Evolutionary conservation across 257 asterid species (phyloP), one percentile per base, ranked within the genome.

Genomic region (Salvia rosmarinus): DNA sequence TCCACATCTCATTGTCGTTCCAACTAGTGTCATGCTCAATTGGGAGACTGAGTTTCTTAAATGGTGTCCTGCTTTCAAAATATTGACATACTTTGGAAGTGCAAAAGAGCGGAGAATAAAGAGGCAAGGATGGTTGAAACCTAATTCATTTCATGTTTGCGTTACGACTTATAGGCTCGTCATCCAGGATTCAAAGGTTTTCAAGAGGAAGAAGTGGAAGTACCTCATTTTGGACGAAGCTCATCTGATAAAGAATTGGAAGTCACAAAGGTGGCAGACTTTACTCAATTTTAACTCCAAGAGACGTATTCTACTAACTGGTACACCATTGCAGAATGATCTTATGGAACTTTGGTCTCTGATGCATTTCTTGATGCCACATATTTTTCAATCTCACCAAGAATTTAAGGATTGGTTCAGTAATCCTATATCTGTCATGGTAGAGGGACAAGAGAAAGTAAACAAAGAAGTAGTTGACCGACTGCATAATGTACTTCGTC

Each of bases 351-450:
- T 95, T 59, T 95, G 99, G 99, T 95, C 99, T 73, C 87, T 95
- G 50, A 95, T 95, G 99, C 99, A 95, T 91, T 95, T 95, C 85
- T 82, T 95, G 90, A 95, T 91, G 99, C 99, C 99, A 4, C 99
- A 95, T 73, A 67, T 95, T 83, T 95, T 95, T 81, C 99, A 91
- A 73, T 95, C 99, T 77, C 99, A 95, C 82, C 98, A 91, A 85
- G 99, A 95, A 84, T 95, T 95, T 72, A 95, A 95, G 89, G 99
- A 95, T 60, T 95, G 99, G 99, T 95, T 95, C 77, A 77, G 97
- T 79, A 95, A 91, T 81, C 99, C 99, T 63, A 95, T 95, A 80
- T 76, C 95, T 59, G 97, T 95, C 57, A 95, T 95, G 96, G 99
- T 95, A 47, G 99, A 95, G 85, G 99, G 99, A 64, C 99, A 89